A percentile compares a stretch with the other conserved stretches of the same genome.
phyloP scores from a whole-genome alignment of 345 rosid genomes.

The Erucastrum elatum region DNA sequence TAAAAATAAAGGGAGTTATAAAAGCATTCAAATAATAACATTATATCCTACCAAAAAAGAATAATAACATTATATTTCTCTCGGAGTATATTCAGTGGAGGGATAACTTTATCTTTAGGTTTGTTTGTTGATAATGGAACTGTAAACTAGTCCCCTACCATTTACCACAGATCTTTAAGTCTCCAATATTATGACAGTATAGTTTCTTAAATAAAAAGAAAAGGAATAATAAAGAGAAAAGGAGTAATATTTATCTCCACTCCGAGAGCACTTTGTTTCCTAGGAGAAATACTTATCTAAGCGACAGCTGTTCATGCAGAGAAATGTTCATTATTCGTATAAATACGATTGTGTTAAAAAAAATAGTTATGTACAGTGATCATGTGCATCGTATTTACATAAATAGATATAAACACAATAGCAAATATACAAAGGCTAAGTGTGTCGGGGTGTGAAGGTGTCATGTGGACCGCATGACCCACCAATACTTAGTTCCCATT shows the following conservation, averaged over 20 bases:
- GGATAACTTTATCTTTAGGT: slow-evolving; percentile 14
- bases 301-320: slow-evolving; percentile 47
- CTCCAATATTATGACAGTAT: not conserved
- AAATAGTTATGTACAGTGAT: slow-evolving; percentile 21
- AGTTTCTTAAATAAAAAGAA: not conserved
- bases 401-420: slow-evolving; percentile 20
- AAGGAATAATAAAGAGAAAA: not conserved
- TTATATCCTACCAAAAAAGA: no score
- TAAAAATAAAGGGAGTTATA: not conserved
- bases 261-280: slow-evolving; percentile 51
- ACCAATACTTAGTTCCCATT: slow-evolving; percentile 39
- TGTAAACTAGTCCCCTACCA: slow-evolving; percentile 10
- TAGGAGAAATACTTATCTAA: slow-evolving; percentile 49
- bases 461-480: slow-evolving; percentile 44
- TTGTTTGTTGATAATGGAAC: slow-evolving; percentile 10
- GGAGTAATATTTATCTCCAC: not conserved
- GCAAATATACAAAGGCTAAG: slow-evolving; percentile 35
- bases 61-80: not conserved
- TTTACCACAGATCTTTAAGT: slow-evolving; percentile 1
- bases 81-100: not conserved
- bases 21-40: not conserved
- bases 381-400: slow-evolving; percentile 32
- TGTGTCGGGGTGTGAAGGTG: slow-evolving; percentile 36
- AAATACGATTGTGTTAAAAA: not conserved
- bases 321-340: not conserved